Conservation (phyloP, 1,139 yeast genomes). For the Hansenula sp. region DNA sequence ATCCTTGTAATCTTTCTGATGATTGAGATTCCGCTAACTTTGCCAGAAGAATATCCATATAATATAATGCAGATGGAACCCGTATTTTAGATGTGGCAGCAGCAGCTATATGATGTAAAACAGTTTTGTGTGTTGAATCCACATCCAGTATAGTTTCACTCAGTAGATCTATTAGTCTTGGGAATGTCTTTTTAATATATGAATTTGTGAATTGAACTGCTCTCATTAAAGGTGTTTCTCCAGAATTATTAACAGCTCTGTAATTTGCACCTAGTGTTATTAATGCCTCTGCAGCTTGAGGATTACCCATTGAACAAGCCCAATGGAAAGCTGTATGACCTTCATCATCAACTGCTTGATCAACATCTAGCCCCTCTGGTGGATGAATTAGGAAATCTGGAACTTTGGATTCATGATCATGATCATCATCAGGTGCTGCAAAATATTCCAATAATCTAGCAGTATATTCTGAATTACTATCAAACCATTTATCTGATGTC, state of each 20-base stretch:
- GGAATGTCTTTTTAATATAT: conserved; percentile 74
- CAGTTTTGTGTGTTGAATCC: conserved; percentile 65
- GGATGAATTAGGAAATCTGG: conserved; percentile 70
- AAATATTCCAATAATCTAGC: conserved; percentile 44
- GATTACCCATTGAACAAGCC: conserved; percentile 92
- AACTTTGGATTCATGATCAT: conserved; percentile 30
- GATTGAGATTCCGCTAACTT: conserved; percentile 62
- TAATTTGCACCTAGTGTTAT: conserved; percentile 74
- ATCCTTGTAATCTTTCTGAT: conserved; percentile 41
- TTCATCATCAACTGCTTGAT: conserved; percentile 86
- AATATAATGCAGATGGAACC: conserved; percentile 74
- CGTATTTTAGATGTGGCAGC: conserved; percentile 55
- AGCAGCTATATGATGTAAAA: conserved; percentile 78
- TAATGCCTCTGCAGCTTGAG: conserved; percentile 67
- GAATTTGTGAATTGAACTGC: conserved; percentile 85
- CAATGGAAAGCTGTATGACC: conserved; percentile 95
- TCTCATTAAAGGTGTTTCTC: conserved; percentile 84
- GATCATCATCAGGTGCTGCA: conserved; percentile 64
- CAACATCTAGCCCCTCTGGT: conserved; percentile 68
- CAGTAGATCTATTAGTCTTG: conserved; percentile 65
- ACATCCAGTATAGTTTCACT: conserved; percentile 59
- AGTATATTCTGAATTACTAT: conserved; percentile 34
- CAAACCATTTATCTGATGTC: conserved; percentile 19
- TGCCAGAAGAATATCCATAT: conserved; percentile 71
- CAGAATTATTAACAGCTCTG: conserved; percentile 65